Evolutionary conservation across 2,329 filamentous ascomycete species (phyloP), one percentile per base, ranked within the genome.

Genomic region (Chrysosporium queenslandicum): DNA sequence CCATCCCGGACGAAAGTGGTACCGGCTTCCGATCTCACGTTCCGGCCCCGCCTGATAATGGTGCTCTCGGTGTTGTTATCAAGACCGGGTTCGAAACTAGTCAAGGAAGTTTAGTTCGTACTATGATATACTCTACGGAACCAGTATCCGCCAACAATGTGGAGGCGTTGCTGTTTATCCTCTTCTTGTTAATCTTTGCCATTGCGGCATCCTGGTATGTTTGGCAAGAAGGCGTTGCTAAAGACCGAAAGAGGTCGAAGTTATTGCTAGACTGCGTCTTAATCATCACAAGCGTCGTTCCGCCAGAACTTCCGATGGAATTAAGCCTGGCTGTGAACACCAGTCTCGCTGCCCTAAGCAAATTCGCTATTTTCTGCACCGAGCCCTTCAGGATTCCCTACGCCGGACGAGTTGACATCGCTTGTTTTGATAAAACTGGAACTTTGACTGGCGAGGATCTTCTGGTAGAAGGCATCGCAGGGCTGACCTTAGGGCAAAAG

Each of bases 111-210:
- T 80, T 98, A 55, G 92, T 98, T 55, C 86, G 92, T 57, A 98
- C 92, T 60, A 98, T 98, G 92, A 98, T 98, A 64, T 98, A 95
- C 74, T 96, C 94, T 1, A 98, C 92, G 1, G 92, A 98, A 70
- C 88, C 91, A 59, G 91, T 98, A 21, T 97, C 91, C n/a, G 92
- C 92, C 61, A 96, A 96, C 73, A 97, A 98, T 64, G 83, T 84
- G 41, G 92, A 98, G 71, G 92, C 92, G 1, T 74, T 98, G n/a
- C 78, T 94, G 56, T 98, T 98, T 74, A 98, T 98, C 59, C 78
- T 98, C 55, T 98, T 98, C 77, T 79, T 98, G 25, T 80, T 95
- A 51, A 80, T 97, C 62, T 98, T 98, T 72, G 94, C 94, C 62
- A 81, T 98, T 66, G 94, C 92, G 52, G 92, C 92, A 49, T 95